Conservation (phyloP, 148 eudicot genomes). For the Salicornia ramosissima region DNA sequence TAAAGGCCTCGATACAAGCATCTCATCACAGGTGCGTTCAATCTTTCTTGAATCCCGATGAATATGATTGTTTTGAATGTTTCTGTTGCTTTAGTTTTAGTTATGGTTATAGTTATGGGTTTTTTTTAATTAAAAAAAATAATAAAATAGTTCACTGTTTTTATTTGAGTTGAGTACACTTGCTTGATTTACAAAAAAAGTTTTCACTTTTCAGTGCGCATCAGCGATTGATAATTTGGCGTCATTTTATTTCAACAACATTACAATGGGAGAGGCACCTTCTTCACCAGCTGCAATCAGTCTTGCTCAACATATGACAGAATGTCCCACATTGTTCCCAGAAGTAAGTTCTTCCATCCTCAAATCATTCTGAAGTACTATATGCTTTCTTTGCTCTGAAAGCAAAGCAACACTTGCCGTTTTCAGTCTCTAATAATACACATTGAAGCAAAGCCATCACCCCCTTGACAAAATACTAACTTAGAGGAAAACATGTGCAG, state of each 20-base stretch:
- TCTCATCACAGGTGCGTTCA: conserved; percentile 72
- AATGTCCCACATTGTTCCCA: conserved; percentile 77
- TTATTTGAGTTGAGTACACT: neutral
- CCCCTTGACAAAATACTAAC: too few species aligned
- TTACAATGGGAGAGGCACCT: conserved; percentile 87
- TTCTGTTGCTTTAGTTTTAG: neutral
- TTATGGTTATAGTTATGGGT: neutral
- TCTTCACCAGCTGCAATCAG: conserved; percentile 71
- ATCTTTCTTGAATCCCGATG: neutral
- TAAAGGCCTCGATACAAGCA: conserved; percentile 72
- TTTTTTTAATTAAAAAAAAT: neutral
- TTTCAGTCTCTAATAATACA: neutral
- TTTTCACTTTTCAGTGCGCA: conserved; percentile 61
- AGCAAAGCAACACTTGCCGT: neutral
- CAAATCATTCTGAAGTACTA: neutral
- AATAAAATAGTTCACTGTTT: neutral
- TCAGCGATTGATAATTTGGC: conserved; percentile 93
- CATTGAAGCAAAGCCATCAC: too few species aligned
- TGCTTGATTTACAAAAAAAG: too few species aligned
- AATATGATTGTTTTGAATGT: neutral
- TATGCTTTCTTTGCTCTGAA: neutral
- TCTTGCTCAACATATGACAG: conserved; percentile 76
- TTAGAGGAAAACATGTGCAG: too few species aligned
- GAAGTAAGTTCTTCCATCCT: conserved; percentile 53
- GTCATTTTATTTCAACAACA: conserved; percentile 81